Base-by-base conservation (phyloP, 768 basidiomycete species). In the Rhodotorula sphaerocarpa region DNA sequence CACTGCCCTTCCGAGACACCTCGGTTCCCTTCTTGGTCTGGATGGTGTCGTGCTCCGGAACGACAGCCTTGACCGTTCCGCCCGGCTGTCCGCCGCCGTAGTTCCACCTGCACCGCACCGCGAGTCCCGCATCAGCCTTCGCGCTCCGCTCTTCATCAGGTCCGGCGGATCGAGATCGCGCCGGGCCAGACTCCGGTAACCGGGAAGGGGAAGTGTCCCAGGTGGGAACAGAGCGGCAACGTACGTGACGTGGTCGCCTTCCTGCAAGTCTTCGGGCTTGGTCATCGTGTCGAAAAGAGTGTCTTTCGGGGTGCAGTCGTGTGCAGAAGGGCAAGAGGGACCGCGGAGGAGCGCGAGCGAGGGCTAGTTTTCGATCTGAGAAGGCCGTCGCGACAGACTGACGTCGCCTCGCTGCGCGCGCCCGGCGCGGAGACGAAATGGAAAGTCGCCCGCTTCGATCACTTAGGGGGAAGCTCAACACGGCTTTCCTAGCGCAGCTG, bases 21-120 rank as follows among this genome's bases (percentile, higher is more conserved):
- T 65, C 63, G 39, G 59, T 65, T 31, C 63, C 63, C 20, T 55
- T 55, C 47, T 65, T 65, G 27, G 63, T 65, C 43, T 55, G n/a
- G 54, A 65, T 65, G 18, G 63, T 65, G 58, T 65, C 50, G 44
- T 65, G 63, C 9, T 65, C 58, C 42, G 63, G 63, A 12, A 65
- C 63, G 42, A 65, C 63, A 4, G 47, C 47, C 46, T 65, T 50
- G 43, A 65, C 63, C 3, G 54, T 60, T 1, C 63, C 63, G 12
- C 33, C 44, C 2, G 63, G 63, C 34, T 65, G 63, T 12, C 62
- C 62, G 21, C 62, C 62, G 12, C 62, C 62, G 34, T 57, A 57
- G 55, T 57, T 57, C 55, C 55, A 57, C 27, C 44, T 41, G 46
- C 25, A 4, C 16, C 1, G 47, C 28, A 28, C 16, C 10, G 42